Evolutionary conservation across 2,329 filamentous ascomycete genomes (phyloP).

Genomic region (Sporothrix dimorphospora): DNA sequence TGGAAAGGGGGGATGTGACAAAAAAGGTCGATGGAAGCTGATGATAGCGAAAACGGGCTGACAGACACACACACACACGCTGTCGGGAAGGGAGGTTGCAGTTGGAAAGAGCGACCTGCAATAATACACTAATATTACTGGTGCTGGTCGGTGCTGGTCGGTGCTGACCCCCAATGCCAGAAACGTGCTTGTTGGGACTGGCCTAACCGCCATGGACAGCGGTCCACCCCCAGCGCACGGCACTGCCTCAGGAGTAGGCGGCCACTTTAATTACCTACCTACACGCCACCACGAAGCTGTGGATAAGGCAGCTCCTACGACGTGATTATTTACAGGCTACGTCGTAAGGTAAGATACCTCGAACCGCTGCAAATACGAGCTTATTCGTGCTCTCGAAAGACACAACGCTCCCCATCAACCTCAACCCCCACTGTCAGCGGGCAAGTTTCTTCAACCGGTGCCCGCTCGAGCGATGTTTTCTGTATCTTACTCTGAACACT

Average conservation of each 20-base stretch:
- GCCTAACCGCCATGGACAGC: not conserved
- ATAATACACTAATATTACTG: constrained; percentile 12
- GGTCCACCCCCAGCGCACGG: no score
- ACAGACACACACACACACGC: constrained; percentile 10
- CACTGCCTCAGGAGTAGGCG: no score
- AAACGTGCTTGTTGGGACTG: not conserved
- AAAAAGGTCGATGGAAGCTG: not conserved
- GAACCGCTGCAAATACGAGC: not conserved
- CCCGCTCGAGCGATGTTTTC: not conserved
- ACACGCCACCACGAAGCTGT: no score
- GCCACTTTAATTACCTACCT: no score
- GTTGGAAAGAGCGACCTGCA: not conserved
- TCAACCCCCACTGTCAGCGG: not conserved
- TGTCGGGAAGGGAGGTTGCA: no score
- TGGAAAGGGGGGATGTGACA: constrained; percentile 8
- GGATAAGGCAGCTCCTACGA: no score
- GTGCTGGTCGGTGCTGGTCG: not conserved
- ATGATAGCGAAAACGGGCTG: constrained; percentile 10
- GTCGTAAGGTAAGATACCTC: no score
- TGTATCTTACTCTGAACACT: not conserved
- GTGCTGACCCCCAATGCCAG: not conserved
- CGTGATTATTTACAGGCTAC: no score
- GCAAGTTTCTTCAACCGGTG: not conserved
- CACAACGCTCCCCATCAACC: not conserved
- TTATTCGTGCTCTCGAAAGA: not conserved